Conservation (phyloP, 768 basidiomycete genomes). For the Rhizopogon salebrosus region DNA sequence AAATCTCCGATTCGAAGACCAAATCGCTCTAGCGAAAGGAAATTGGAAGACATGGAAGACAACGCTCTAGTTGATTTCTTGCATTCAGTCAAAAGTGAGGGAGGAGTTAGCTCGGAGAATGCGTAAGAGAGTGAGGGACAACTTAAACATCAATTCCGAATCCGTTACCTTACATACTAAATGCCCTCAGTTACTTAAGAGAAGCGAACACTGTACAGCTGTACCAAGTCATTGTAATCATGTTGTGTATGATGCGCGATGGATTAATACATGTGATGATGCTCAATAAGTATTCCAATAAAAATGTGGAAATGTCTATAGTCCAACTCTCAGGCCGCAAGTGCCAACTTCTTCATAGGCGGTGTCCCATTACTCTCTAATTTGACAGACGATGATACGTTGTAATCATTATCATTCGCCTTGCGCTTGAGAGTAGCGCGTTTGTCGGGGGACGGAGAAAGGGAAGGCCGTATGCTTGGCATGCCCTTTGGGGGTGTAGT, state of each 20-base stretch:
- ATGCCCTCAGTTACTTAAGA: too few species aligned
- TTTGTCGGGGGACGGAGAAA: constrained; percentile 51
- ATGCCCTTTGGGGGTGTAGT: constrained; percentile 32
- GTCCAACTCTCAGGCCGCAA: constrained; percentile 28
- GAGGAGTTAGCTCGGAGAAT: background rate
- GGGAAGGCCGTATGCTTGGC: constrained; percentile 29
- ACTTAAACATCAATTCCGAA: background rate
- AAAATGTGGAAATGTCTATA: constrained; percentile 15
- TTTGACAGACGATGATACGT: constrained; percentile 23
- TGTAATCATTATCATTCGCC: constrained; percentile 47
- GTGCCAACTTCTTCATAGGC: constrained; percentile 62
- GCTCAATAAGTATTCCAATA: constrained; percentile 27
- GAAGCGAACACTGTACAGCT: background rate
- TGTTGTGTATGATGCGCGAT: constrained; percentile 1
- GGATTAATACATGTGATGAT: constrained; percentile 11
- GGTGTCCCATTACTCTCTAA: constrained; percentile 45
- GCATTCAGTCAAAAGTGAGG: background rate
- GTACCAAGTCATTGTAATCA: background rate
- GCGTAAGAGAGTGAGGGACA: background rate
- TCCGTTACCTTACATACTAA: background rate
- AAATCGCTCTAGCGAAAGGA: background rate
- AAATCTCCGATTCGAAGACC: background rate
- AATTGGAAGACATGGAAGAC: constrained; percentile 1
- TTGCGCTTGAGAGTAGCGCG: constrained; percentile 70
- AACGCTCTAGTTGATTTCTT: background rate